A percentile compares a stretch with the other conserved stretches of the same genome.
Conservation (phyloP, 306 rosid genomes). For the Carpinus fangiana region DNA sequence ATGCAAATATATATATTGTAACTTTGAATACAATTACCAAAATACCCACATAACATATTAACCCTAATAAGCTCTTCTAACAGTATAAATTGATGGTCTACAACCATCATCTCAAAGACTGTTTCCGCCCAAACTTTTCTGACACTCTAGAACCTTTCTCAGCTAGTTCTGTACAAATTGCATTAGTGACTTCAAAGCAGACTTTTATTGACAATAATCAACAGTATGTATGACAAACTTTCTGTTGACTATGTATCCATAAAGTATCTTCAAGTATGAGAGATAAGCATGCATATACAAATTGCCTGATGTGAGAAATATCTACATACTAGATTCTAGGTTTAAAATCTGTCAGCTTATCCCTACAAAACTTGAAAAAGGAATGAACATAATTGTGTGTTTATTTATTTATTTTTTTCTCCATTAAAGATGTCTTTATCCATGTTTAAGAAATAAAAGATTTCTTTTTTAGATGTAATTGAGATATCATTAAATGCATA, state of each 20-base stretch:
- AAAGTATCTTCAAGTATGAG: background rate
- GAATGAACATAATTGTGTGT: background rate
- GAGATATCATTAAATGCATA: too few species aligned
- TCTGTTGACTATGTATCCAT: background rate
- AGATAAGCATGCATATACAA: background rate
- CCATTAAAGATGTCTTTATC: too few species aligned
- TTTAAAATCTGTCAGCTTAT: background rate
- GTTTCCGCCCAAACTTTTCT: background rate
- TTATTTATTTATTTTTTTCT: background rate
- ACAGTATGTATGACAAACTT: background rate
- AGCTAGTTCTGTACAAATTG: background rate
- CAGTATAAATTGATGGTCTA: background rate
- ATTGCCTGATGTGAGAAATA: background rate
- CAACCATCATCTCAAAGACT: background rate
- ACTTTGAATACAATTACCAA: too few species aligned
- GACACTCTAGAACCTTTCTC: background rate
- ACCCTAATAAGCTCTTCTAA: too few species aligned
- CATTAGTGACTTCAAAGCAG: background rate
- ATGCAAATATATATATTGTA: too few species aligned
- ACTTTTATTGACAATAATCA: background rate
- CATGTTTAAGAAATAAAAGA: too few species aligned
- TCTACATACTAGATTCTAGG: background rate
- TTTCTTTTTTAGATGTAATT: too few species aligned
- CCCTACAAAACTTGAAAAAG: background rate
- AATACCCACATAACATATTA: too few species aligned